phyloP scores from a whole-genome alignment of 2,329 filamentous ascomycete species.

The Ilyonectria destructans region DNA sequence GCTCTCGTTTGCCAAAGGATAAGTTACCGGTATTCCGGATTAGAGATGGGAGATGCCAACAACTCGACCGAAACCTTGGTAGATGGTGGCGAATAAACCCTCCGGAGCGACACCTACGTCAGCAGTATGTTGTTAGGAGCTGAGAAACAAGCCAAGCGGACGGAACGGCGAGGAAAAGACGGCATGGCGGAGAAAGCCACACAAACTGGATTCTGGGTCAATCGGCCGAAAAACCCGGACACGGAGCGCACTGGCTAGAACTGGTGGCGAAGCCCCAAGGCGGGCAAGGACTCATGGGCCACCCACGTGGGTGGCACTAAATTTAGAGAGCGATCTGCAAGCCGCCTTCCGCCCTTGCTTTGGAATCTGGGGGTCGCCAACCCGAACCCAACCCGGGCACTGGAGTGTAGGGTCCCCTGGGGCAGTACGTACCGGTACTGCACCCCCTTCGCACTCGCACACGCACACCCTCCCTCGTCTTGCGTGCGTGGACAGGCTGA shows the following conservation, averaged over 20 bases:
- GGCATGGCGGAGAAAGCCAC: conserved; percentile 3
- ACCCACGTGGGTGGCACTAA: conserved; percentile 32
- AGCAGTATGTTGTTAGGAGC: not conserved
- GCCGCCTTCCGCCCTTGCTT: conserved; percentile 8
- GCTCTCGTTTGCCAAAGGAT: conserved; percentile 12
- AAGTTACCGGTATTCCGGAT: not conserved
- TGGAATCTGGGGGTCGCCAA: conserved; percentile 15
- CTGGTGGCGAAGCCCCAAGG: conserved; percentile 20
- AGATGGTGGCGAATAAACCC: conserved; percentile 13
- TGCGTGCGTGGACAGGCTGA: not conserved
- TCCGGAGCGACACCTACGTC: not conserved
- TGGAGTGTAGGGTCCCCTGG: not conserved
- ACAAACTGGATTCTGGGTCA: conserved; percentile 17
- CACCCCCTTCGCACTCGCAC: not conserved
- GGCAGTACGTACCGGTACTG: not conserved
- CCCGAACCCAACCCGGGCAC: not conserved
- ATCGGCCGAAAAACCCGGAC: conserved; percentile 29
- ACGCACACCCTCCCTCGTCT: not conserved
- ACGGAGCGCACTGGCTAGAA: conserved; percentile 4
- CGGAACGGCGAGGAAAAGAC: not conserved
- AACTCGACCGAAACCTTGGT: not conserved
- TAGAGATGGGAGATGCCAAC: not conserved
- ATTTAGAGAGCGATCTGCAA: conserved; percentile 34
- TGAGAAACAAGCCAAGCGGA: conserved; percentile 10
- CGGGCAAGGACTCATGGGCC: conserved; percentile 12